A percentile compares a stretch with the other conserved stretches of the same genome.
Evolutionary conservation across 2,329 filamentous ascomycete genomes (phyloP).

Genomic region (Botrytis porri): DNA sequence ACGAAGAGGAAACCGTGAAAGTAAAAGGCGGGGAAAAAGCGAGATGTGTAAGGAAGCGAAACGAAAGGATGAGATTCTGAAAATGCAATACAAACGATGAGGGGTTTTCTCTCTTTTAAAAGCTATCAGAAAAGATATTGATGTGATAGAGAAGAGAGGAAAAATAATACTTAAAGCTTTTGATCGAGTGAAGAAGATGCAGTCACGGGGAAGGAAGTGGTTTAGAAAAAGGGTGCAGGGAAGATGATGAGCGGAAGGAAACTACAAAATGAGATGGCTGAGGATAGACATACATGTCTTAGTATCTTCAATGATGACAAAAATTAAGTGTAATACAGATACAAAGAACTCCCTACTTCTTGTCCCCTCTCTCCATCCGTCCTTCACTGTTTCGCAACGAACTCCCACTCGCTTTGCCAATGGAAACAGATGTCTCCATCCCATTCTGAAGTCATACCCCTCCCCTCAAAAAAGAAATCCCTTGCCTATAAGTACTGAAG

Average conservation of each 20-base stretch:
- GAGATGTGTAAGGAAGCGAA: too few relatives aligned
- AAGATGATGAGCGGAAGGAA: neutral
- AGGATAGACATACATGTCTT: neutral
- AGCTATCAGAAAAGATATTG: rapidly evolving
- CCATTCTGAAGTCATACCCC: too few relatives aligned
- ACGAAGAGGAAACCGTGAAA: rapidly evolving
- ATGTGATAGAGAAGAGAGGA: neutral
- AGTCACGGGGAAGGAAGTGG: neutral
- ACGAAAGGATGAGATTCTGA: rapidly evolving
- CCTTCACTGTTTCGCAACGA: too few relatives aligned
- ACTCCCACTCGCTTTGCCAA: too few relatives aligned
- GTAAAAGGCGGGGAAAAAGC: too few relatives aligned
- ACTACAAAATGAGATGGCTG: neutral
- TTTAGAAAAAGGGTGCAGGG: neutral
- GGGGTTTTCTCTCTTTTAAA: rapidly evolving
- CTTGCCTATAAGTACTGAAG: rapidly evolving
- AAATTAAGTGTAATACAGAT: neutral
- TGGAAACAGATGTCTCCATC: too few relatives aligned
- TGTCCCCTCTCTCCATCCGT: too few relatives aligned
- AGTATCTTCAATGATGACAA: neutral
- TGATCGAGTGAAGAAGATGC: neutral
- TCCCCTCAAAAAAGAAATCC: too few relatives aligned
- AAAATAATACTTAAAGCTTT: rapidly evolving
- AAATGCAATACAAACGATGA: neutral
- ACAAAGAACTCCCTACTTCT: rapidly evolving